phyloP scores from a whole-genome alignment of 106 monocot species.

The Phalaenopsis equestris region DNA sequence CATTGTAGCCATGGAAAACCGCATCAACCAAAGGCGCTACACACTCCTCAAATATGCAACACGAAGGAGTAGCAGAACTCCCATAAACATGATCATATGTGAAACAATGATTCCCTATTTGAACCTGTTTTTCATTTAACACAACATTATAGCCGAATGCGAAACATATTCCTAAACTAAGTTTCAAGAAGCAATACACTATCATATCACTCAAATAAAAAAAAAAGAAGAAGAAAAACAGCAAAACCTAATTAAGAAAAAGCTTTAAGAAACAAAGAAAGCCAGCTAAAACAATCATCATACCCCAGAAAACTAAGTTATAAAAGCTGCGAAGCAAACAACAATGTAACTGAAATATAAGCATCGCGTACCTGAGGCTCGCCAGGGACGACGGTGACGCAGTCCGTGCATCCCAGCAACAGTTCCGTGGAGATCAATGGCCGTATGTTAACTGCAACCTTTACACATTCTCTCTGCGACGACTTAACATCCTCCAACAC shows the following conservation, averaged over 20 bases:
- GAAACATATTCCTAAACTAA: not conserved
- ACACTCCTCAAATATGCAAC: slow-evolving; percentile 61
- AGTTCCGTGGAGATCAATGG: slow-evolving; percentile 76
- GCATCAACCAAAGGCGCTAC: slow-evolving; percentile 75
- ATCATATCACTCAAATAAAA: not conserved
- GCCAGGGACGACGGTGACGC: slow-evolving; percentile 62
- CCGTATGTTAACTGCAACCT: slow-evolving; percentile 84
- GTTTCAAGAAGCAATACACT: not conserved
- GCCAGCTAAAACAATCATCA: not conserved
- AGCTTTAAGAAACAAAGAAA: not conserved
- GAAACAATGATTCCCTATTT: slow-evolving; percentile 81
- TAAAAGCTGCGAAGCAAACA: not conserved
- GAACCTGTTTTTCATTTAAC: slow-evolving; percentile 41
- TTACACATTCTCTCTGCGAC: slow-evolving; percentile 57
- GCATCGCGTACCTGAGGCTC: slow-evolving; percentile 74
- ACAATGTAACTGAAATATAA: not conserved
- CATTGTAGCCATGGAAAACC: slow-evolving; percentile 84
- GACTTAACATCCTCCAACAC: slow-evolving; percentile 21
- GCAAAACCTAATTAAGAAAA: not conserved
- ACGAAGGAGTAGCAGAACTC: slow-evolving; percentile 33
- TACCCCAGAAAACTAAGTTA: not conserved
- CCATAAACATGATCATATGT: slow-evolving; percentile 94
- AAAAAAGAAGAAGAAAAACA: not conserved
- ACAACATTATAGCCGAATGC: not conserved
- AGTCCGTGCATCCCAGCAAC: slow-evolving; percentile 68